phyloP scores from a whole-genome alignment of 768 basidiomycete genomes.

The Candolleomyces aberdarensis region DNA sequence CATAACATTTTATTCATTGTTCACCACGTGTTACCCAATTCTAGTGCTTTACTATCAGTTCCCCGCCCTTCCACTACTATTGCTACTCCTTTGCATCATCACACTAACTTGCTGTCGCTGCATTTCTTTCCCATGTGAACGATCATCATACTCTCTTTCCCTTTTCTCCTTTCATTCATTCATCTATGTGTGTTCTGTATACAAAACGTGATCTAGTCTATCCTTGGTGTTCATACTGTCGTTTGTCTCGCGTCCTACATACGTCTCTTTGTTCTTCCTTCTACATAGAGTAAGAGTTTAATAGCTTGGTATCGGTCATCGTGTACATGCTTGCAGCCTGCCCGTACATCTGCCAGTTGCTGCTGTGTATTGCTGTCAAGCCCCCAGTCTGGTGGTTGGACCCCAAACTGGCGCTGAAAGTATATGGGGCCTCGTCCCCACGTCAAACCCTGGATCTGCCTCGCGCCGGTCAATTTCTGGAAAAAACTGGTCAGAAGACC shows the following conservation, averaged over 20 bases:
- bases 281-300: background rate
- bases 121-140: background rate
- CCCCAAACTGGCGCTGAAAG: too few species aligned
- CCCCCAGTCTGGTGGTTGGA: too few species aligned
- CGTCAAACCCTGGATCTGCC: background rate
- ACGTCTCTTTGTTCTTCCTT: background rate
- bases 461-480: background rate
- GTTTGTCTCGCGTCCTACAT: background rate
- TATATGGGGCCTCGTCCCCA: background rate
- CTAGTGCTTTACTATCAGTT: background rate
- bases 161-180: constrained; percentile 7
- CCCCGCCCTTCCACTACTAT: background rate
- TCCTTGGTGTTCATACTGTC: background rate
- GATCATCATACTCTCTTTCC: background rate
- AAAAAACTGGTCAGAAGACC: background rate
- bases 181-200: constrained; percentile 9
- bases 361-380: too few species aligned
- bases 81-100: background rate
- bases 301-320: background rate
- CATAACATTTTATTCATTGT: background rate
- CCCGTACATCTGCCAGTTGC: background rate
- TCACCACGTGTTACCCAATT: background rate
- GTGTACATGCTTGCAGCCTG: background rate
- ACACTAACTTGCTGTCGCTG: background rate
- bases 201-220: constrained; percentile 14